phyloP scores from a whole-genome alignment of 148 eudicot species.

The Tetragonia tetragonoides region DNA sequence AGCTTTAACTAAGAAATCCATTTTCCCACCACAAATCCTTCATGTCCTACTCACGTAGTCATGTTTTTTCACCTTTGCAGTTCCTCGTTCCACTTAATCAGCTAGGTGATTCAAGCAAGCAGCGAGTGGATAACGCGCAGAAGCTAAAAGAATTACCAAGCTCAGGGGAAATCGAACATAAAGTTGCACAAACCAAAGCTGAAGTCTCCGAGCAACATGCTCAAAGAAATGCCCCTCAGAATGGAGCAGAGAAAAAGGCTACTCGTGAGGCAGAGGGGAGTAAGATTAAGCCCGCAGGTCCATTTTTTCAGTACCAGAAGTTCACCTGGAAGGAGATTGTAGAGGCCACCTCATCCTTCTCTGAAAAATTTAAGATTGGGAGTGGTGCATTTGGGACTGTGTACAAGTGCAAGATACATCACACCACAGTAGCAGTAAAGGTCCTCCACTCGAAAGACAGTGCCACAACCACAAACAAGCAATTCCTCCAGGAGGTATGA shows the following conservation, averaged over 20 bases:
- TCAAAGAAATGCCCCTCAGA: constrained; percentile 46
- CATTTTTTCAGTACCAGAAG: constrained; percentile 52
- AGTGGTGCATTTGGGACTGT: constrained; percentile 86
- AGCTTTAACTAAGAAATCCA: too few relatives aligned
- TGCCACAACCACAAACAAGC: constrained; percentile 55
- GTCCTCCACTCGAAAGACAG: constrained; percentile 68
- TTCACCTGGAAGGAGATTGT: constrained; percentile 83
- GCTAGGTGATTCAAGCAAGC: constrained; percentile 59
- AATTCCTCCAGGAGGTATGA: constrained; percentile 89
- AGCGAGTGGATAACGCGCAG: constrained; percentile 47
- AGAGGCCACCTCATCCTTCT: constrained; percentile 68
- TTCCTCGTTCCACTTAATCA: constrained; percentile 32
- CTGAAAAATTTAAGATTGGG: constrained; percentile 67
- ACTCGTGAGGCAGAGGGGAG: constrained; percentile 56
- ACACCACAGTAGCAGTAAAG: constrained; percentile 82
- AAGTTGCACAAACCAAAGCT: constrained; percentile 53
- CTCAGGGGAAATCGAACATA: constrained; percentile 44
- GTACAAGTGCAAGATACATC: constrained; percentile 80
- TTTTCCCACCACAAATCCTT: background rate
- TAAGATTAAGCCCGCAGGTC: constrained; percentile 52
- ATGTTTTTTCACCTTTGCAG: constrained; percentile 17
- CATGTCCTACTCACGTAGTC: constrained; percentile 10
- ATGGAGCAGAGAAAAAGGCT: constrained; percentile 48
- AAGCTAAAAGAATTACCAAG: constrained; percentile 52
- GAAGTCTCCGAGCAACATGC: constrained; percentile 35